A percentile compares a stretch with the other conserved stretches of the same genome.
These are phyloP conservation scores for Asterionellopsis glacialis DNA, from an alignment of 108 stramenopile genomes.

Conservation along the genomic window DNA sequence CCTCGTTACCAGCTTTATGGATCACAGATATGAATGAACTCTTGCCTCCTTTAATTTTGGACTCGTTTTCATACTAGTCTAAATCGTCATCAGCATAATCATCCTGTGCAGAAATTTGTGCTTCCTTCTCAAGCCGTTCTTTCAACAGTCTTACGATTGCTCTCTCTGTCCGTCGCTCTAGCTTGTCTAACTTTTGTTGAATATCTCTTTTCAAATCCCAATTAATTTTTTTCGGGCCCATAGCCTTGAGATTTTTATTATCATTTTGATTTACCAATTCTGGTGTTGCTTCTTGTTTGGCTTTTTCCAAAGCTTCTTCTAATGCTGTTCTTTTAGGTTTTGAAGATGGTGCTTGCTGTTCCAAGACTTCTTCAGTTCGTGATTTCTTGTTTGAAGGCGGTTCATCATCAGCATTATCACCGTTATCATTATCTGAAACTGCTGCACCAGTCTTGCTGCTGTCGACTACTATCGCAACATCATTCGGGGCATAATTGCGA, in stretches of 20 bases:
- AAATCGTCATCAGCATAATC: not conserved
- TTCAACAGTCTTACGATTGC: constrained; percentile 70
- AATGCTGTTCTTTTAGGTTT: constrained; percentile 38
- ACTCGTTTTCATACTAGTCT: not conserved
- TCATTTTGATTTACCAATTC: not conserved
- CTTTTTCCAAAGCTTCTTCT: constrained; percentile 50
- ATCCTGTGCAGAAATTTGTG: constrained; percentile 3
- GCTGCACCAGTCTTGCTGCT: too few species aligned
- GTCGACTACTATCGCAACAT: constrained; percentile 21
- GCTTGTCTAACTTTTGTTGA: constrained; percentile 52
- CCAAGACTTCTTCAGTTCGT: not conserved
- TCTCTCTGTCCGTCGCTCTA: constrained; percentile 71
- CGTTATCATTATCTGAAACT: too few species aligned
- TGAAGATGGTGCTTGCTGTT: constrained; percentile 3
- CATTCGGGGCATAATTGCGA: constrained; percentile 69
- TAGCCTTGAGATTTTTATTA: not conserved
- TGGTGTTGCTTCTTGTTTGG: constrained; percentile 25
- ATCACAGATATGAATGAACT: too few species aligned
- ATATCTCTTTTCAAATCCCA: constrained; percentile 86
- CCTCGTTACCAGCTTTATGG: too few species aligned
- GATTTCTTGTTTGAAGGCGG: not conserved
- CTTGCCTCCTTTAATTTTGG: too few species aligned
- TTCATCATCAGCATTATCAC: too few species aligned
- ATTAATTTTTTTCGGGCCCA: constrained; percentile 70
- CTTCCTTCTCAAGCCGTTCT: constrained; percentile 67